Percentiles rank a stretch among this genome's conserved stretches.
Conservation (phyloP, 768 basidiomycete species). For the Tulasnella sp. region DNA sequence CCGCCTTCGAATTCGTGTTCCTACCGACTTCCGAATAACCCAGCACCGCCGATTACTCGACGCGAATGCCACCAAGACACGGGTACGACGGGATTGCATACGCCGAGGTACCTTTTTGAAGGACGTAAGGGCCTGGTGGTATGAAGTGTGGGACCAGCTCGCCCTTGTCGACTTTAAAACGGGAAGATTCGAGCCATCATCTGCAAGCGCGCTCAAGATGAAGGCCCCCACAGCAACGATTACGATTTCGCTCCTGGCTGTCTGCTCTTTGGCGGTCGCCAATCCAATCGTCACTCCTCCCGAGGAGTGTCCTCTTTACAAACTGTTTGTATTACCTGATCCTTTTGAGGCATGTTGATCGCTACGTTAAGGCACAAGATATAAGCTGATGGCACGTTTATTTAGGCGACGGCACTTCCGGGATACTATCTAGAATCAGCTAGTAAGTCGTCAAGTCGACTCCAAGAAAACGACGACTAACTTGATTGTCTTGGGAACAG, state of each 20-base stretch:
- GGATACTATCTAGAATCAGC: not conserved
- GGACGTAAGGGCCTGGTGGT: not conserved
- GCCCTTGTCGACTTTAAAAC: not conserved
- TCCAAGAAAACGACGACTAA: not conserved
- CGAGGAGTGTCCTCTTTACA: not conserved
- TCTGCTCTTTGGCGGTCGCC: not conserved
- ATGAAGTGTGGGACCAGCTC: not conserved
- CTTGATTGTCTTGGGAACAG: not conserved
- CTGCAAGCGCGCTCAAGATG: not conserved
- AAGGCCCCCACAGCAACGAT: not conserved
- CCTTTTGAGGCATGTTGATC: not conserved
- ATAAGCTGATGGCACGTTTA: not conserved
- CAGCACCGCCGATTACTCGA: too few species aligned
- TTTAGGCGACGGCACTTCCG: not conserved
- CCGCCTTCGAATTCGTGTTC: too few species aligned
- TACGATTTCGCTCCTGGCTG: not conserved
- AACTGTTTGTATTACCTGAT: not conserved
- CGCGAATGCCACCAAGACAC: too few species aligned
- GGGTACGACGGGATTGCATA: not conserved
- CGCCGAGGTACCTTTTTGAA: not conserved
- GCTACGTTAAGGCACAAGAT: not conserved
- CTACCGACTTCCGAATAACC: too few species aligned
- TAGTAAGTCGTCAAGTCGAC: not conserved
- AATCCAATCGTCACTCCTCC: not conserved
- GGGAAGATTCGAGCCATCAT: not conserved